Evolutionary conservation across 1,284 basidiomycete species (phyloP).

Genomic region (Mycosarcoma mackinlayi): DNA sequence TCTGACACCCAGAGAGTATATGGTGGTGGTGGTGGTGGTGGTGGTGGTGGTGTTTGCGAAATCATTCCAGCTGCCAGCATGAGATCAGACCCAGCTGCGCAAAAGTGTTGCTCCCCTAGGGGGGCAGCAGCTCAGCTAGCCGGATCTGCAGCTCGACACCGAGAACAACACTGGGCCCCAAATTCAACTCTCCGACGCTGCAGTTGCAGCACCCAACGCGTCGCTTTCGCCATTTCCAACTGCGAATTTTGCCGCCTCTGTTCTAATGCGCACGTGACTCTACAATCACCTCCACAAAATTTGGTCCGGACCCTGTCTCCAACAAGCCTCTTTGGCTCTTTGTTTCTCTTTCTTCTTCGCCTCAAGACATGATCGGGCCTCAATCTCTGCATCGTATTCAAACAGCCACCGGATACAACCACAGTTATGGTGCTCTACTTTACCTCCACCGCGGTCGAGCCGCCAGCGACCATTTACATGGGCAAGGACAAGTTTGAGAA

Average conservation of each 20-base stretch:
- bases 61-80: no score
- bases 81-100: no score
- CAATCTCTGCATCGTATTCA: neutral
- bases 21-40: neutral
- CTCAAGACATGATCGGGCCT: neutral
- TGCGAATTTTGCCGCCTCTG: neutral
- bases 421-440: conserved; percentile 73
- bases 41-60: neutral
- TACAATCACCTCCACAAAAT: conserved; percentile 27
- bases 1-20: no score
- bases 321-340: conserved; percentile 2
- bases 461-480: conserved; percentile 86
- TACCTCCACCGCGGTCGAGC: conserved; percentile 73
- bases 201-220: conserved; percentile 10
- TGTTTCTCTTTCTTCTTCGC: neutral
- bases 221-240: conserved; percentile 2
- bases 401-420: neutral
- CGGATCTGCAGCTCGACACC: neutral
- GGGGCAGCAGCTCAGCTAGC: neutral
- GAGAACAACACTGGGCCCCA: conserved; percentile 37
- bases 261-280: conserved; percentile 30
- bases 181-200: conserved; percentile 10
- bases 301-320: conserved; percentile 1
- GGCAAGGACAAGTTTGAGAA: conserved; percentile 84
- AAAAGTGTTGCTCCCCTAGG: conserved; percentile 1